Base-by-base conservation (phyloP, 2,329 filamentous ascomycete genomes). In the Ascochyta clinopodiicola region DNA sequence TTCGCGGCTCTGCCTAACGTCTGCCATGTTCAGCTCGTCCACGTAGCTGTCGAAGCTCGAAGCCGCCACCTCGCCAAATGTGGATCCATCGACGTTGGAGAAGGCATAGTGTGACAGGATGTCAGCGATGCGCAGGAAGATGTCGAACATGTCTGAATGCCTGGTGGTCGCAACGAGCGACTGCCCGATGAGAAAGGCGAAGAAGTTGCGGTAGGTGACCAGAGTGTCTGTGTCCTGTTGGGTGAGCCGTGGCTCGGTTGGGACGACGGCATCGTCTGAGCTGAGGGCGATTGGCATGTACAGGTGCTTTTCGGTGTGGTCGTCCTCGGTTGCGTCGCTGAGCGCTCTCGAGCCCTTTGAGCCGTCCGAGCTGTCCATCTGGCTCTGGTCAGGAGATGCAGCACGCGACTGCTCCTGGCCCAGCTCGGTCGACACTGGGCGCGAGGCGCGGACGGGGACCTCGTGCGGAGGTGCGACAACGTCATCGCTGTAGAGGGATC, bases 1-100 rank as follows among this genome's bases (percentile, higher is more conserved):
- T 70, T 96, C 92, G 24, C 89, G 85, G 71, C 91, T 96, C 56
- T 85, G 80, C 50, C 92, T 84, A 42, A 96, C 88, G 75, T 98
- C 94, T 3, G 86, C 89, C 29, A 98, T 78, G 19, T 81, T 82
- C 57, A 92, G 80, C 72, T 95, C 89, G 42, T 93, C 88, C 56
- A 93, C 86, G 68, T 92, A 96, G 66, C 85, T 85, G 57, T 86
- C 81, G 63, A 93, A 92, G 71, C 87, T 88, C 15, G 85, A 79
- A 40, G 80, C 81, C 15, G 83, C 84, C 3, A 85, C 81, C 64
- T 88, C 85, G 55, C 86, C 86, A 64, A 82, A 87, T n/a, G 83
- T 86, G 3, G 85, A 86, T 3, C 83, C 83, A 57, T 88, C 86
- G 5, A 85, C 67, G 63, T 87, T 88, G 31, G 81, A 81, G 66